Base-by-base conservation (phyloP, 208 protist species). In the Leptomonas seymouri region DNA sequence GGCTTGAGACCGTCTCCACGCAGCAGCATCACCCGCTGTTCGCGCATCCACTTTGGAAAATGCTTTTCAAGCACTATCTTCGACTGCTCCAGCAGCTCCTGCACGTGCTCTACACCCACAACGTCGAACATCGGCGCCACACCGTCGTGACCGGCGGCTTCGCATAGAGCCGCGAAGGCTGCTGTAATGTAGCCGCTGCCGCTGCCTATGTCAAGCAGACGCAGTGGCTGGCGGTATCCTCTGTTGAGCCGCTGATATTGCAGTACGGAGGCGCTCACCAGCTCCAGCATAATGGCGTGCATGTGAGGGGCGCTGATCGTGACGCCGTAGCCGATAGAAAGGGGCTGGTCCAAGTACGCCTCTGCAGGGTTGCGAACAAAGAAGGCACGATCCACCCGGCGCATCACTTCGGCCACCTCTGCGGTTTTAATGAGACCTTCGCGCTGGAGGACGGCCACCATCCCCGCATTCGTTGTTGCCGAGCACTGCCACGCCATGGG, bases 241-340 rank as follows among this genome's bases (percentile, higher is more conserved):
- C 62, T 42, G 20, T 67, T 36, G 41, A 44, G 23, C 9, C n/a
- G 36, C 41, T 69, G 51, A 39, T 63, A 36, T 51, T 60, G 0
- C n/a, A 70, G 44, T 9, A 95, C 42, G 28, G 85, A 86, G 23
- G 86, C 74, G 21, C 74, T 64, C 21, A 95, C 58, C n/a, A 93
- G 46, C 54, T 97, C 85, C 20, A 96, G 54, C 80, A 89, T 92
- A 25, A 91, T 94, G 8, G 91, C 93, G 67, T 97, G 93, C 89
- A 97, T 97, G 72, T 97, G 93, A 18, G 93, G 93, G 1, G 93
- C 93, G 50, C 90, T 95, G 58, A 96, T 96, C 3, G 93, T 95
- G 14, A 84, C 91, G 41, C 78, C 71, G 62, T 92, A 85, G 27
- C 90, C 90, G 66, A 97, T 94, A n/a, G 86, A 73, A 39, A 88